A percentile compares a stretch with the other conserved stretches of the same genome.
phyloP scores from a whole-genome alignment of 495 filamentous ascomycete genomes.

The Thermochaetoides thermophila region DNA sequence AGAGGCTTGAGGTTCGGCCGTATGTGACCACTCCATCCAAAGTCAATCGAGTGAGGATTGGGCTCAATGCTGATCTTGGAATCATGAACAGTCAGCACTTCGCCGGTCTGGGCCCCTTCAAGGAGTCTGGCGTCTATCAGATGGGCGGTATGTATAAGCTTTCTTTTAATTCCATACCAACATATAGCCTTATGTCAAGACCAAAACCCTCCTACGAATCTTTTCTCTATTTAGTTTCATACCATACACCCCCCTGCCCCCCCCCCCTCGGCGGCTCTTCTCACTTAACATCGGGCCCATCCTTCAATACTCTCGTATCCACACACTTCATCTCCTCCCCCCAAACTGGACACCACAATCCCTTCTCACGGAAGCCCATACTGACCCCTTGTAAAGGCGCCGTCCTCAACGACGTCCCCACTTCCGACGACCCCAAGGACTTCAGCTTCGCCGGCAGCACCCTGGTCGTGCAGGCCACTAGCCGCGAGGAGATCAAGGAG shows the following conservation, averaged over 20 bases:
- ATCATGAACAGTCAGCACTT: constrained; percentile 40
- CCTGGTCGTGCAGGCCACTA: constrained; percentile 46
- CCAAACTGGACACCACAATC: too few relatives aligned
- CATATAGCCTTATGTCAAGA: too few relatives aligned
- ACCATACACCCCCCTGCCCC: neutral
- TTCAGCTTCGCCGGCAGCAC: constrained; percentile 57
- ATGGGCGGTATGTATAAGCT: constrained; percentile 47
- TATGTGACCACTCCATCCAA: constrained; percentile 31
- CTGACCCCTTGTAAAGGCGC: constrained; percentile 41
- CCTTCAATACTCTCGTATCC: neutral
- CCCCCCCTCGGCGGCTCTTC: neutral
- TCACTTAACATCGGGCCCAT: neutral
- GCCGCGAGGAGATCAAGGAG: constrained; percentile 53
- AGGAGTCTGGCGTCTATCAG: constrained; percentile 34
- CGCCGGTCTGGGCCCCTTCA: constrained; percentile 26
- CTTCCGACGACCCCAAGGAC: constrained; percentile 39
- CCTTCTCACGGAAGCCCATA: too few relatives aligned
- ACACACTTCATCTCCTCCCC: too few relatives aligned
- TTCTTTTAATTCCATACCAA: too few relatives aligned
- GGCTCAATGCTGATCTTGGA: too few relatives aligned
- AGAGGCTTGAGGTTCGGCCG: constrained; percentile 58
- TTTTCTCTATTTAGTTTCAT: too few relatives aligned
- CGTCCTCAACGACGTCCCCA: constrained; percentile 50
- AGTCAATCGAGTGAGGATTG: too few relatives aligned
- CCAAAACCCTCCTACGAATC: too few relatives aligned